Percentiles rank a stretch among this genome's conserved stretches.
These are phyloP conservation scores for Tetracentron sinense DNA, from an alignment of 164 flowering plant species.

Conservation along the genomic window DNA sequence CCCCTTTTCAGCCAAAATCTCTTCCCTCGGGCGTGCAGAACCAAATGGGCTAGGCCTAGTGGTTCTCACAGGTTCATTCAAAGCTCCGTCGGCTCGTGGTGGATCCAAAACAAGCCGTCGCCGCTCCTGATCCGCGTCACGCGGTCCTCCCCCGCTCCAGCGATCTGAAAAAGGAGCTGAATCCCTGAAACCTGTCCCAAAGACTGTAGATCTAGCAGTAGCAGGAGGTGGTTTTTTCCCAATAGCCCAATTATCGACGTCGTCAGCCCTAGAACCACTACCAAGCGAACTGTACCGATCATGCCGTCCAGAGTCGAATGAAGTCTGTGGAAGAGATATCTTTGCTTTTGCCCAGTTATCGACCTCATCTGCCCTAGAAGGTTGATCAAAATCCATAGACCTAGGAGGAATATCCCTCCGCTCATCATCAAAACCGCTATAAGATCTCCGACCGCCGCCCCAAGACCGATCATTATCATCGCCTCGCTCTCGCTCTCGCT, in stretches of 20 bases:
- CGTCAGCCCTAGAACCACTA: slow-evolving; percentile 69
- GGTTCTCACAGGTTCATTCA: slow-evolving; percentile 33
- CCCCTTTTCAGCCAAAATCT: slow-evolving; percentile 84
- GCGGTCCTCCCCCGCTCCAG: slow-evolving; percentile 35
- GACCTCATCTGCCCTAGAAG: slow-evolving; percentile 84
- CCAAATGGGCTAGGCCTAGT: slow-evolving; percentile 79
- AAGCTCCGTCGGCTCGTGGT: slow-evolving; percentile 27
- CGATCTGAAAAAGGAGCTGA: slow-evolving; percentile 40
- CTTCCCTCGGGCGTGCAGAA: slow-evolving; percentile 86
- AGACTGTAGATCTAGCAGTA: slow-evolving; percentile 29
- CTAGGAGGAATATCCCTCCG: slow-evolving; percentile 48
- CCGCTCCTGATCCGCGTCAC: slow-evolving; percentile 37
- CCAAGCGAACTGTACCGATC: slow-evolving; percentile 57
- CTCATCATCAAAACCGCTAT: slow-evolving; percentile 76
- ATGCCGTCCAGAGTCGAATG: slow-evolving; percentile 35
- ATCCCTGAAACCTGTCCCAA: slow-evolving; percentile 31
- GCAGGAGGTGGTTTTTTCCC: slow-evolving; percentile 46
- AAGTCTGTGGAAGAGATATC: slow-evolving; percentile 31
- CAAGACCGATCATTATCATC: slow-evolving; percentile 40
- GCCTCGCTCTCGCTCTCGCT: slow-evolving; percentile 21
- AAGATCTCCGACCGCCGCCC: slow-evolving; percentile 47
- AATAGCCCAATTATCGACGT: slow-evolving; percentile 66
- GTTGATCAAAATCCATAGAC: slow-evolving; percentile 65
- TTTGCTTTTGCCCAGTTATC: slow-evolving; percentile 71
- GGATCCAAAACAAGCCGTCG: slow-evolving; percentile 53